Conservation (phyloP, 2,329 filamentous ascomycete genomes). For the Septoria petroselini region DNA sequence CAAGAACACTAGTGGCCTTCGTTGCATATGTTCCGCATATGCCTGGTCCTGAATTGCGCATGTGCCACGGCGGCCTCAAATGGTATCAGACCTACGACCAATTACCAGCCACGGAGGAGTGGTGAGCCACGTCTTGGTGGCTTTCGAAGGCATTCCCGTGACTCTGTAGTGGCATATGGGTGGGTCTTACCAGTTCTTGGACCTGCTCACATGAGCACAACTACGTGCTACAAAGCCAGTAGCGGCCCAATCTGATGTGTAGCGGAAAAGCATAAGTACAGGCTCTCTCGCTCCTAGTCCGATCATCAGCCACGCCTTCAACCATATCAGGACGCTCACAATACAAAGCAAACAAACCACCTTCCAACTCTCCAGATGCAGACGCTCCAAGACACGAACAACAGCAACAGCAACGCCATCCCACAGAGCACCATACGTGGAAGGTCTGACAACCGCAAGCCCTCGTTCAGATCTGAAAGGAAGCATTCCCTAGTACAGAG, state of each 20-base stretch:
- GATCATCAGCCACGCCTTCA: slow-evolving; percentile 3
- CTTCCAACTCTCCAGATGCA: not conserved
- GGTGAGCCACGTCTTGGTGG: not conserved
- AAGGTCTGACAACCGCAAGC: not conserved
- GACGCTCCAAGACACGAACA: not conserved
- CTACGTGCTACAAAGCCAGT: not conserved
- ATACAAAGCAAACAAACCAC: not conserved
- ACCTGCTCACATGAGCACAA: not conserved
- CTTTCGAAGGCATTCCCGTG: not conserved
- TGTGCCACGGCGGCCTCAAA: not conserved
- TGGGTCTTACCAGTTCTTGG: not conserved
- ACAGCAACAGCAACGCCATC: not conserved
- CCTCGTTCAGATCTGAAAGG: not conserved
- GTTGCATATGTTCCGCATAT: not conserved
- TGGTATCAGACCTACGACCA: not conserved
- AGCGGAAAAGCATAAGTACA: not conserved
- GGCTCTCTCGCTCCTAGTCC: not conserved
- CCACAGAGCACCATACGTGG: not conserved
- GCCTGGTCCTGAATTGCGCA: not conserved
- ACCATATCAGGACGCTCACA: not conserved
- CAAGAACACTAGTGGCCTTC: not conserved
- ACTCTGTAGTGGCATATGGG: not conserved
- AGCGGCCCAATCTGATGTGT: not conserved
- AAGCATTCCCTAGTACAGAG: slow-evolving; percentile 4
- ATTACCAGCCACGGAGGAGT: not conserved